phyloP scores from a whole-genome alignment of 2,329 filamentous ascomycete genomes.

The Bipolaris oryzae region DNA sequence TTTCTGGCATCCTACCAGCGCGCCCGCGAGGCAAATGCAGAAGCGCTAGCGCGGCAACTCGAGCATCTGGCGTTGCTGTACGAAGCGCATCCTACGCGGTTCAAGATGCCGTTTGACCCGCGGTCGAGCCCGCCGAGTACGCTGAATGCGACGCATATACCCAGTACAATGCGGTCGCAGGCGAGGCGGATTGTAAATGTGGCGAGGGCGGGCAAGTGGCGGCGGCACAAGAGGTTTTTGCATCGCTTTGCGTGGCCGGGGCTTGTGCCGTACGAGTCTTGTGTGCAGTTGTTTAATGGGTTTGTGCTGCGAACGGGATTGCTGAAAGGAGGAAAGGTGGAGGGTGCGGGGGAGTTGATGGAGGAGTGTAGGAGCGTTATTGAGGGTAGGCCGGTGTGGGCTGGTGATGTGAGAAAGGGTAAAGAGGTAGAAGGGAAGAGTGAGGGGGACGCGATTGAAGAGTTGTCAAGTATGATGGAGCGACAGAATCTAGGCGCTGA shows the following conservation, averaged over 20 bases:
- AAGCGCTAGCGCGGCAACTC: constrained; percentile 9
- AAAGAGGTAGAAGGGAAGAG: too few species aligned
- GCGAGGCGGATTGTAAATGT: not conserved
- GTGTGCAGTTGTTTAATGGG: constrained; percentile 5
- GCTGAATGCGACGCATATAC: constrained; percentile 9
- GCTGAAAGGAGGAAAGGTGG: not conserved
- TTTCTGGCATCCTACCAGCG: constrained; percentile 9
- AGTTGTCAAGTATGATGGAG: not conserved
- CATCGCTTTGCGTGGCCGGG: constrained; percentile 14
- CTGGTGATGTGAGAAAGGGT: not conserved
- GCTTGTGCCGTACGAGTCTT: constrained; percentile 18
- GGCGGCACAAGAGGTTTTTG: not conserved
- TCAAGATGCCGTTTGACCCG: constrained; percentile 16
- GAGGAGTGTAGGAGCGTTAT: not conserved
- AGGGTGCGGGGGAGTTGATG: not conserved
- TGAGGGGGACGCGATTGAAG: not conserved
- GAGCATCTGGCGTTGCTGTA: constrained; percentile 11
- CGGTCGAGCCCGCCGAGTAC: not conserved
- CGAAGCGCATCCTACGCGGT: constrained; percentile 9
- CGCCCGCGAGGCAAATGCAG: constrained; percentile 5
- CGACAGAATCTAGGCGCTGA: not conserved
- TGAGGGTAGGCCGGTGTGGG: not conserved
- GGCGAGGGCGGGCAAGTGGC: not conserved
- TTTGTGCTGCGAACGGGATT: not conserved
- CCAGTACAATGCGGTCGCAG: not conserved